These are phyloP conservation scores for Phycomyces nitens DNA, from an alignment of 192 early-diverging fungal species.

Conservation along the genomic window DNA sequence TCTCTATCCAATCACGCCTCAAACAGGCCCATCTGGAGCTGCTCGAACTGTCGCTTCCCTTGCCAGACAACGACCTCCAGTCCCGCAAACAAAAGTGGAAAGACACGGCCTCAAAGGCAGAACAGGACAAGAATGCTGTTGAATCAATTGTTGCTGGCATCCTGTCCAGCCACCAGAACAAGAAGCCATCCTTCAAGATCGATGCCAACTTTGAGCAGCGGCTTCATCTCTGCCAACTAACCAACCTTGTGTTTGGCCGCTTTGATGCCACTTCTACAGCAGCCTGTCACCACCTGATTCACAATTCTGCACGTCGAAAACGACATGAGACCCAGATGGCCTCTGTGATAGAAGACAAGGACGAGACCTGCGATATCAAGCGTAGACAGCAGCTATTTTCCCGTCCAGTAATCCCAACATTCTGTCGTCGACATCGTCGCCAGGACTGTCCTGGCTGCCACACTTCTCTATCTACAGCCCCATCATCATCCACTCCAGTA, in stretches of 20 bases:
- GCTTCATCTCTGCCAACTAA: slow-evolving; percentile 49
- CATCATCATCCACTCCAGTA: background rate
- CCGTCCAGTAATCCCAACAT: slow-evolving; percentile 22
- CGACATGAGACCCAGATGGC: slow-evolving; percentile 13
- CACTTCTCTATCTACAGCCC: background rate
- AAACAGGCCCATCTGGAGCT: slow-evolving; percentile 47
- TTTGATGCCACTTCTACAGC: slow-evolving; percentile 40
- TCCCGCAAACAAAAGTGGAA: slow-evolving; percentile 35
- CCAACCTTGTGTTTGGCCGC: slow-evolving; percentile 56
- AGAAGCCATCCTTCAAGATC: slow-evolving; percentile 31
- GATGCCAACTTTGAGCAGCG: slow-evolving; percentile 47
- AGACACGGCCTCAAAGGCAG: slow-evolving; percentile 39
- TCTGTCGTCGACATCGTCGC: slow-evolving; percentile 46
- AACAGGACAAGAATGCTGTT: slow-evolving; percentile 47
- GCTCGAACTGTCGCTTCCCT: slow-evolving; percentile 31
- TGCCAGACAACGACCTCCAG: slow-evolving; percentile 35
- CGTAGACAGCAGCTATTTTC: slow-evolving; percentile 33
- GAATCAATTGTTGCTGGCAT: slow-evolving; percentile 51
- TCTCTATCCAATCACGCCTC: slow-evolving; percentile 50
- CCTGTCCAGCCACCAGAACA: slow-evolving; percentile 28
- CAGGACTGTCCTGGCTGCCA: slow-evolving; percentile 37
- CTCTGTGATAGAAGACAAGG: background rate
- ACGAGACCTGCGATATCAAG: slow-evolving; percentile 12
- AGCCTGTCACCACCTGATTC: slow-evolving; percentile 14
- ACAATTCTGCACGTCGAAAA: slow-evolving; percentile 28